Evolutionary conservation across 2,329 filamentous ascomycete genomes (phyloP).

Genomic region (Phaeoacremonium minimum): DNA sequence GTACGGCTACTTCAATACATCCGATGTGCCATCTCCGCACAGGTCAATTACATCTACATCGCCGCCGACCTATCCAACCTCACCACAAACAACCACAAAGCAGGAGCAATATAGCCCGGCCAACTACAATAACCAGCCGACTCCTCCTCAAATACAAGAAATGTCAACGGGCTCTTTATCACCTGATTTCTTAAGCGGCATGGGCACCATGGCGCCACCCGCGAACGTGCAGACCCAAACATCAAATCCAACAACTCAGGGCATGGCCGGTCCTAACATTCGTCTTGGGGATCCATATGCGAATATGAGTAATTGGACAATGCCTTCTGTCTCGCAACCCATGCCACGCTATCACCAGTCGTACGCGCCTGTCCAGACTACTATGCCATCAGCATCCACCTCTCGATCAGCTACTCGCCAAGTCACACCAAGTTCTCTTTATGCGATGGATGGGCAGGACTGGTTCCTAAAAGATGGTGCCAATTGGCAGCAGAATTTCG

Average conservation of each 20-base stretch:
- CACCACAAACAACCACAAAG: slow-evolving; percentile 13
- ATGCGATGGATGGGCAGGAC: slow-evolving; percentile 46
- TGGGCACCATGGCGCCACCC: slow-evolving; percentile 15
- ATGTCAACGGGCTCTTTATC: slow-evolving; percentile 17
- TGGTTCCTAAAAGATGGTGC: slow-evolving; percentile 56
- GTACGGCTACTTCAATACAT: slow-evolving; percentile 67
- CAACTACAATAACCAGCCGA: slow-evolving; percentile 24
- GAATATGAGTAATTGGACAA: slow-evolving; percentile 16
- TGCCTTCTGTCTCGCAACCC: slow-evolving; percentile 15
- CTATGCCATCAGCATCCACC: slow-evolving; percentile 12
- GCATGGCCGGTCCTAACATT: slow-evolving; percentile 7
- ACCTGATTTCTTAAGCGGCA: slow-evolving; percentile 19
- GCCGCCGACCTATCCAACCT: slow-evolving; percentile 13
- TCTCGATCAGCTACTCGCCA: slow-evolving; percentile 16
- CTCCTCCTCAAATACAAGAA: slow-evolving; percentile 19
- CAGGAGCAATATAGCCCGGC: slow-evolving; percentile 28
- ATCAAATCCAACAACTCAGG: slow-evolving; percentile 3
- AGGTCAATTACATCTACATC: slow-evolving; percentile 20
- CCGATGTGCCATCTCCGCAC: slow-evolving; percentile 55
- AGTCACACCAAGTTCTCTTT: slow-evolving; percentile 21
- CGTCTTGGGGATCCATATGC: slow-evolving; percentile 8
- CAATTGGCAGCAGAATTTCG: slow-evolving; percentile 55
- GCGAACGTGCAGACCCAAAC: slow-evolving; percentile 13
- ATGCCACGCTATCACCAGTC: slow-evolving; percentile 21
- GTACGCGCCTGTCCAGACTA: slow-evolving; percentile 15